Conservation (phyloP, 495 filamentous ascomycete genomes). For the Hyaloscypha finlandica region DNA sequence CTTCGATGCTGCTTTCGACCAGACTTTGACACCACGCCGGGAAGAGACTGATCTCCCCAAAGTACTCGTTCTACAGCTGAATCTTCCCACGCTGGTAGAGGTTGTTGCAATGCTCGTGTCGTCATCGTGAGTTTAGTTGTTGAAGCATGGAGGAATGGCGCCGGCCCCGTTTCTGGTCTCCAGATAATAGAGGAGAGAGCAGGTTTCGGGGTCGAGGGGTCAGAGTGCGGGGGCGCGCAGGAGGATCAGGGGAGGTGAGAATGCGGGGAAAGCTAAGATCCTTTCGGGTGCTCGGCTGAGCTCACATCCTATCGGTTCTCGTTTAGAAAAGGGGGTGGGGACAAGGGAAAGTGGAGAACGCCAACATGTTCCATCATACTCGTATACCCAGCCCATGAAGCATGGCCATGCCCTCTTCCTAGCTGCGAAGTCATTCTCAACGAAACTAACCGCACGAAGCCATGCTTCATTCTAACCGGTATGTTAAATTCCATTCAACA, state of each 20-base stretch:
- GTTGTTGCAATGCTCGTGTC: conserved; percentile 8
- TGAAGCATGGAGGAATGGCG: conserved; percentile 3
- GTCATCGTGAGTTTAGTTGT: background rate
- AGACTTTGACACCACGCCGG: conserved; percentile 7
- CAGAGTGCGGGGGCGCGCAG: conserved; percentile 5
- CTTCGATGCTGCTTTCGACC: conserved; percentile 38
- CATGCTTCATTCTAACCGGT: background rate
- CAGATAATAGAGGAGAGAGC: conserved; percentile 4
- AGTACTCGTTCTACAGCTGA: conserved; percentile 6
- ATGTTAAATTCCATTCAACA: background rate
- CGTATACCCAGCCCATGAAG: no score
- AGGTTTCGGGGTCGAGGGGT: conserved; percentile 1
- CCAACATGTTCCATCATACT: no score
- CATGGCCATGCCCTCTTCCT: no score
- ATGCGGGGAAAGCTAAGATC: conserved; percentile 1
- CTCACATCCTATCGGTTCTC: conserved; percentile 5
- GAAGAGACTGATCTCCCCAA: conserved; percentile 5
- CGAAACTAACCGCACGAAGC: background rate
- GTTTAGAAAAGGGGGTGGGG: conserved; percentile 1
- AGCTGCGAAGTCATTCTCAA: conserved; percentile 3
- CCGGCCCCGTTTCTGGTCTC: background rate
- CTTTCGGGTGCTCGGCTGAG: background rate
- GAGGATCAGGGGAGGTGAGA: conserved; percentile 1
- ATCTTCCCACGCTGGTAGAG: conserved; percentile 9
- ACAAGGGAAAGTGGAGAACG: background rate